Base-by-base conservation (phyloP, 1,284 basidiomycete genomes). In the Apiotrichum brassicae region DNA sequence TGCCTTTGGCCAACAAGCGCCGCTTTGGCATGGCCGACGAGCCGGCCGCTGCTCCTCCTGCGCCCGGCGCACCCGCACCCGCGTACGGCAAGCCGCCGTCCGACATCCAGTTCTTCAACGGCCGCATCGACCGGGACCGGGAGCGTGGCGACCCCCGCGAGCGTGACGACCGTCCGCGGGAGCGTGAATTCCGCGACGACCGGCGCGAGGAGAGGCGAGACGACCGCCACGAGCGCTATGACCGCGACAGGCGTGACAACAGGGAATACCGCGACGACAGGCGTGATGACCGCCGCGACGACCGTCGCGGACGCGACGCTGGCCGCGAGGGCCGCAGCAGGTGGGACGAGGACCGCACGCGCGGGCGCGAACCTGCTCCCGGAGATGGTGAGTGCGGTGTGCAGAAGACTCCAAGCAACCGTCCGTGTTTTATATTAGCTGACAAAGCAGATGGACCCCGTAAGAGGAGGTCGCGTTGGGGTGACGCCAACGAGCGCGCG, bases 401-500 rank as follows among this genome's bases (percentile, higher is more conserved):
- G 19, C 39, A 30, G 28, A 30, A 30, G 14, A 30, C 28, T 30
- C n/a, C n/a, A n/a, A n/a, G n/a, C n/a, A n/a, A n/a, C n/a, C n/a
- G n/a, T n/a, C n/a, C n/a, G n/a, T 5, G 18, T 14, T 14, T 18
- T 4, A 3, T 7, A 9, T 1, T 4, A 19, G 20, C 44, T 51
- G 18, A 51, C 40, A 26, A 1, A 3, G 76, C 81, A 58, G 88
- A 90, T 65, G 84, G 82, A 58, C 83, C 88, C 58, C 85, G 91
- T 59, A 95, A 95, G 76, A 83, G 91, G 60, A 85, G 88, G 62
- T 94, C 90, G 64, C 86, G 92, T 57, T 97, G 91, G 91, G 93
- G 93, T 62, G 90, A 94, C 62, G 75, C 71, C n/a, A 82, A 81
- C 53, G 88, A 90, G 72, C 66, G 66, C 39, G 81, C 82, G 52